These are phyloP conservation scores for Yamadazyma laniorum DNA, from an alignment of 805 yeast species.

Conservation along the genomic window DNA sequence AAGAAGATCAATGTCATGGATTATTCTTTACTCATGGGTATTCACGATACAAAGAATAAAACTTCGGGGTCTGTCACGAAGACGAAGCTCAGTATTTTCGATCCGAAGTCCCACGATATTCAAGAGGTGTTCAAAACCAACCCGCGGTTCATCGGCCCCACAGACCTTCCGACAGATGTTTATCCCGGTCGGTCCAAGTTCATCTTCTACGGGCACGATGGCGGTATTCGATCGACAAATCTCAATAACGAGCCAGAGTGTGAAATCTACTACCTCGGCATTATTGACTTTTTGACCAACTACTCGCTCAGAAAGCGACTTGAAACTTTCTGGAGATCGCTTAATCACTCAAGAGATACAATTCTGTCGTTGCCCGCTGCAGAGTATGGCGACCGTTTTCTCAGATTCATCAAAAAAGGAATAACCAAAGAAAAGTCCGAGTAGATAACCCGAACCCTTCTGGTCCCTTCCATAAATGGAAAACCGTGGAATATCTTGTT, in stretches of 20 bases:
- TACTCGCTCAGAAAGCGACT: conserved; percentile 70
- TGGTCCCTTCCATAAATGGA: no score
- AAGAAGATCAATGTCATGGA: conserved; percentile 88
- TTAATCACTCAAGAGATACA: conserved; percentile 63
- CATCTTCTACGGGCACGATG: conserved; percentile 73
- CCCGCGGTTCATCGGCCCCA: conserved; percentile 41
- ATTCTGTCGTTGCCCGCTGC: conserved; percentile 88
- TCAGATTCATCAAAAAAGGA: conserved; percentile 57
- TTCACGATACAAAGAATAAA: conserved; percentile 71
- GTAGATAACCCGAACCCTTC: no score
- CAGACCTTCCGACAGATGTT: conserved; percentile 44
- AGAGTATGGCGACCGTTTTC: conserved; percentile 88
- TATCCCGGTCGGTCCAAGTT: conserved; percentile 50
- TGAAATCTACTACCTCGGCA: conserved; percentile 83
- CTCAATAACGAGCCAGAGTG: conserved; percentile 57
- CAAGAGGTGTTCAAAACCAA: conserved; percentile 44
- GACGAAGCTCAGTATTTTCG: conserved; percentile 37
- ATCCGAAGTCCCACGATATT: conserved; percentile 40
- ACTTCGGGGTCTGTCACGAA: conserved; percentile 10
- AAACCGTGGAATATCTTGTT: neutral
- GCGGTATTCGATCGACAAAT: conserved; percentile 78
- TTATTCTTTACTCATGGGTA: conserved; percentile 84
- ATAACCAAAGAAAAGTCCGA: conserved; percentile 9
- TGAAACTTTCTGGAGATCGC: conserved; percentile 82
- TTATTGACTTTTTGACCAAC: conserved; percentile 88